Evolutionary conservation across 352 stramenopile species (phyloP).

Genomic region (Pythium brassicae): DNA sequence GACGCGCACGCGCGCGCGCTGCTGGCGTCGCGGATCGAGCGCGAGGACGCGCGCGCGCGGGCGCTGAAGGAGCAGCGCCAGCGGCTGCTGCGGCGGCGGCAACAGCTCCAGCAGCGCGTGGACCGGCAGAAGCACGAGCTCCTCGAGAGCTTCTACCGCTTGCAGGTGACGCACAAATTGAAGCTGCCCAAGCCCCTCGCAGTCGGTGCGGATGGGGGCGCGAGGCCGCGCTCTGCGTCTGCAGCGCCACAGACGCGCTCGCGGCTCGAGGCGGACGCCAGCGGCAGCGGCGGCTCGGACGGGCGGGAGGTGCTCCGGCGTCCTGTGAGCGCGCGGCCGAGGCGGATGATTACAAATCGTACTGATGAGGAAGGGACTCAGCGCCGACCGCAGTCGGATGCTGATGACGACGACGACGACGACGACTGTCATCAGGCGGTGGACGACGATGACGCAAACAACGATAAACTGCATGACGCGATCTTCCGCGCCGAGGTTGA

Average conservation of each 20-base stretch:
- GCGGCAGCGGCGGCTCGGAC: no score
- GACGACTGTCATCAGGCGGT: no score
- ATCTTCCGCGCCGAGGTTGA: conserved; percentile 34
- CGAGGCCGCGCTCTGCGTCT: conserved; percentile 40
- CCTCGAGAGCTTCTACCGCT: conserved; percentile 77
- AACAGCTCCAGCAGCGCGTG: conserved; percentile 64
- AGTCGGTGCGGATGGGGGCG: conserved; percentile 18
- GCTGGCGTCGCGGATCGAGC: conserved; percentile 56
- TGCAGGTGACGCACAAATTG: conserved; percentile 81
- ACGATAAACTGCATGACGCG: conserved; percentile 14
- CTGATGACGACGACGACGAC: conserved; percentile 9
- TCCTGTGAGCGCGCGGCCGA: no score
- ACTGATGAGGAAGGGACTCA: not conserved
- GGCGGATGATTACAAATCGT: conserved; percentile 24
- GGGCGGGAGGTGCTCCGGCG: no score
- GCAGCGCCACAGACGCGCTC: conserved; percentile 29
- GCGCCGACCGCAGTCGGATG: conserved; percentile 2
- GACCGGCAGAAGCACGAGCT: conserved; percentile 64
- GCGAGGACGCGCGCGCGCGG: conserved; percentile 48
- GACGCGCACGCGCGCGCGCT: conserved; percentile 58
- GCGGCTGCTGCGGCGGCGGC: conserved; percentile 44
- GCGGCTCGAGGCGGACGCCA: no score
- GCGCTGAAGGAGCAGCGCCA: conserved; percentile 56
- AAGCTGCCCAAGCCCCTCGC: conserved; percentile 51
- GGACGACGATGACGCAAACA: conserved; percentile 10